Base-by-base conservation (phyloP, 1,284 basidiomycete genomes). In the Leucoagaricus sp. region DNA sequence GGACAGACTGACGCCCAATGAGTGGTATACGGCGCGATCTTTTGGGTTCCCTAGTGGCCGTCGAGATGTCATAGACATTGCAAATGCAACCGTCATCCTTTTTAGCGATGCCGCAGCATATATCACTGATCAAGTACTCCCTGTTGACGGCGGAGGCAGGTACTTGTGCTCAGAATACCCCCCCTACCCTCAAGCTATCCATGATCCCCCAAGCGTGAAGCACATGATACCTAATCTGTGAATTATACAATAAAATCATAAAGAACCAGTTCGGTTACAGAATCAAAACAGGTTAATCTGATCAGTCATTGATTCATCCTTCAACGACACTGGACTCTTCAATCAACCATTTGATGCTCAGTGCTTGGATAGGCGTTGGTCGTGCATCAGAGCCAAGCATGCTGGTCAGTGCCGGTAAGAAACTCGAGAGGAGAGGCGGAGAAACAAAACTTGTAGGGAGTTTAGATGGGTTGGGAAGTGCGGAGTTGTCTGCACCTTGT, bases 71-170 rank as follows among this genome's bases (percentile, higher is more conserved):
- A 75, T 81, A 54, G 95, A 99, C 68, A 79, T 96, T 60, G 93
- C 87, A 1, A 91, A 93, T 67, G 82, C 89, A 2, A 80, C 89
- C 0, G 77, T 96, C 2, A 98, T 92, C 75, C 77, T 99, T 41
- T 96, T 98, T 76, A 94, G 93, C 60, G 85, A 87, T 46, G 94
- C 94, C 0, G 94, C 93, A 1, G 79, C 78, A 15, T 96, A 83
- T 72, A 83, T 96, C 57, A 90, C 89, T 0, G 94, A 93, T 1
- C 85, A 90, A 64, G 69, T 87, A 29, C 63, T 92, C 42, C 76
- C 78, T 23, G 84, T 91, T 15, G 89, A 91, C 63, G 90, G 90
- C 47, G 88, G 80, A 5, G 65, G 57, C 44, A 82, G 87, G 66
- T 84, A 89, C 63, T 57, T 89, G 28, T 74, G 83, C 41, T 64